A percentile compares a stretch with the other conserved stretches of the same genome.
These are phyloP conservation scores for Leccinellum albellum DNA, from an alignment of 768 basidiomycete species.

Conservation along the genomic window DNA sequence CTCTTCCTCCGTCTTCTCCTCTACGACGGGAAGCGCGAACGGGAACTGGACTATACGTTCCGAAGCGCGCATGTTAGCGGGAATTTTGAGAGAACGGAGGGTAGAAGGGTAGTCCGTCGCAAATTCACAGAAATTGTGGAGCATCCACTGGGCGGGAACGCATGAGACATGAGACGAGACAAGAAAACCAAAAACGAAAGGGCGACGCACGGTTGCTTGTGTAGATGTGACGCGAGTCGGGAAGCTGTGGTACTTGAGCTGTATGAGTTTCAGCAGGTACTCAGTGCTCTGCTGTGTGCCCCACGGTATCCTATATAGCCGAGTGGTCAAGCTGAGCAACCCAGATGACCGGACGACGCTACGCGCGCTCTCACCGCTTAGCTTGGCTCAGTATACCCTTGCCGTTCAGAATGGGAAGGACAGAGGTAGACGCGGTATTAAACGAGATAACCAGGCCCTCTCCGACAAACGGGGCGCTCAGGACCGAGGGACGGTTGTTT, in stretches of 20 bases:
- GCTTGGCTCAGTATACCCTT: constrained; percentile 80
- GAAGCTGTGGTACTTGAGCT: constrained; percentile 93
- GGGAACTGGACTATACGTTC: constrained; percentile 89
- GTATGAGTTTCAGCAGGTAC: constrained; percentile 87
- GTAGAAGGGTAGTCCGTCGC: constrained; percentile 69
- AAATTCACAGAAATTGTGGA: constrained; percentile 82
- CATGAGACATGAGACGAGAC: neutral
- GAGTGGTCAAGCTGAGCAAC: neutral
- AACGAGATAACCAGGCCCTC: constrained; percentile 90
- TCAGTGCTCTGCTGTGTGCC: constrained; percentile 88
- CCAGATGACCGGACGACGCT: neutral
- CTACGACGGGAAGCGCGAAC: constrained; percentile 53
- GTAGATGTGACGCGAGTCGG: constrained; percentile 73
- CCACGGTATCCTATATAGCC: constrained; percentile 84
- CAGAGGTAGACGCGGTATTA: constrained; percentile 86
- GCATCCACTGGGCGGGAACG: constrained; percentile 70
- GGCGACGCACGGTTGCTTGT: constrained; percentile 67
- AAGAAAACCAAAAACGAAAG: neutral
- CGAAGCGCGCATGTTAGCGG: constrained; percentile 54
- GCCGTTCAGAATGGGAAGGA: constrained; percentile 84
- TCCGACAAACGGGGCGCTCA: constrained; percentile 38
- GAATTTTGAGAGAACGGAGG: constrained; percentile 66
- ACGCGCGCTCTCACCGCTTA: constrained; percentile 60
- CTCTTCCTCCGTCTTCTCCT: constrained; percentile 93
- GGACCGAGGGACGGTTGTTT: constrained; percentile 48